Evolutionary conservation across 179 eudicot species (phyloP), one percentile per base, ranked within the genome.

Genomic region (Beta lomatogona): DNA sequence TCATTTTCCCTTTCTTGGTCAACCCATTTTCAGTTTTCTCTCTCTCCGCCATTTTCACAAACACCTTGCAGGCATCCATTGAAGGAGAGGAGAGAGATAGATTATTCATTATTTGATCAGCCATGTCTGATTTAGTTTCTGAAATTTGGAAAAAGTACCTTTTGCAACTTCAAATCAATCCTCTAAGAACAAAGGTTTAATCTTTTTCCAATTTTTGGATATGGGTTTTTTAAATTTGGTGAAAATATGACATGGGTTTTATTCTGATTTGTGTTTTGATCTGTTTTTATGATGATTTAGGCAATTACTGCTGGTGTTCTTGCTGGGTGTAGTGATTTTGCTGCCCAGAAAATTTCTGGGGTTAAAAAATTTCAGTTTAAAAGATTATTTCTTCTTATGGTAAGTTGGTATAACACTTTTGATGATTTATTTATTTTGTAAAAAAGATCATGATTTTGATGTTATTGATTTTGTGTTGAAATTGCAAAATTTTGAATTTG

Each of bases 291-390:
- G 50, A 21, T 78, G 72, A 77, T 78, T 66, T 14, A 91, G 92
- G 93, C 93, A 53, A 85, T 91, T 80, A 89, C 92, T 28, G 80
- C 92, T 68, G 92, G 92, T 64, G 81, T 85, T 76, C 75, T 91
- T 69, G 84, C 86, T 75, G 93, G 92, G 53, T 80, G 81, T 58
- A 89, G 90, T 85, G 91, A 91, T 46, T 80, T 91, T 80, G 72
- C 88, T 72, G 93, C 92, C 69, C 92, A 91, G 86, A 91, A 86
- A 82, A 86, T 89, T 71, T 86, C 92, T 81, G 92, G 93, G 77
- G 80, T 85, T 22, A 91, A 88, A 80, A 89, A 74, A 81, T 67
- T 91, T 77, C 92, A 91, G 71, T 80, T 84, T 6, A 85, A 66
- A 21, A 88, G 93, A 79, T 65, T 86, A 41, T 80, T 86, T 83